These are phyloP conservation scores for Sordariomycetes sp. DNA, from an alignment of 2,329 filamentous ascomycete species.

Conservation along the genomic window DNA sequence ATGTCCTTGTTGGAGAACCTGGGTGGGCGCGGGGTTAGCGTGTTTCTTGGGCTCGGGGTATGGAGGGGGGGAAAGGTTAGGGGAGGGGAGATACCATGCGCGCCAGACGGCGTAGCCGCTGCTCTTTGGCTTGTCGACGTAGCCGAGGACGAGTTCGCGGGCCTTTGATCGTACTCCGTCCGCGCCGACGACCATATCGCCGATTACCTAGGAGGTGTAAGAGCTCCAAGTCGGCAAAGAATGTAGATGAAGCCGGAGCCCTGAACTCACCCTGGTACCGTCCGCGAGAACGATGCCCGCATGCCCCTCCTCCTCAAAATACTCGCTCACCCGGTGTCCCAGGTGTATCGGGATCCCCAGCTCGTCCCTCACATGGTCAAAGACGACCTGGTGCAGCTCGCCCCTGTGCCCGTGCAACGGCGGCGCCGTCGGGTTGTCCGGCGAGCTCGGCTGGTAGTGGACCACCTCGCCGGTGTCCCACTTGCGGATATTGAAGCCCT, in stretches of 20 bases:
- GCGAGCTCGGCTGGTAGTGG: slow-evolving; percentile 39
- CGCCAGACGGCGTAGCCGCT: slow-evolving; percentile 41
- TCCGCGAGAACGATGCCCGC: slow-evolving; percentile 39
- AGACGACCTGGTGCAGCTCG: slow-evolving; percentile 48
- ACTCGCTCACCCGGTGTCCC: slow-evolving; percentile 36
- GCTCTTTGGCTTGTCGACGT: slow-evolving; percentile 38
- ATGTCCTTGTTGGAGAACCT: slow-evolving; percentile 36
- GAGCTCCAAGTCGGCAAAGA: neutral
- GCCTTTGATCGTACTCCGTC: slow-evolving; percentile 45
- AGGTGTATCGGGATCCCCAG: slow-evolving; percentile 45
- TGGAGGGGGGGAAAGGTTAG: neutral
- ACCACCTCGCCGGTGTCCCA: slow-evolving; percentile 49
- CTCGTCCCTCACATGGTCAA: slow-evolving; percentile 43
- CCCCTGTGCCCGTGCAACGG: slow-evolving; percentile 51
- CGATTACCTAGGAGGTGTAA: slow-evolving; percentile 20
- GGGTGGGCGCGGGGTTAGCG: neutral
- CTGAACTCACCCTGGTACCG: slow-evolving; percentile 27
- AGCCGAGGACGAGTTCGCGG: slow-evolving; percentile 36
- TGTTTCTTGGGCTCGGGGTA: neutral
- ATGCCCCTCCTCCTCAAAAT: slow-evolving; percentile 39
- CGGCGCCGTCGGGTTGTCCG: slow-evolving; percentile 32
- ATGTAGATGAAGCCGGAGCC: neutral
- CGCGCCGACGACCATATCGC: slow-evolving; percentile 40
- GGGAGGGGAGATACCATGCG: slow-evolving; percentile 29
- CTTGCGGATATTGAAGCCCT: slow-evolving; percentile 53